Conservation (phyloP, 2,329 filamentous ascomycete genomes). For the Stachybotrys chartarum region DNA sequence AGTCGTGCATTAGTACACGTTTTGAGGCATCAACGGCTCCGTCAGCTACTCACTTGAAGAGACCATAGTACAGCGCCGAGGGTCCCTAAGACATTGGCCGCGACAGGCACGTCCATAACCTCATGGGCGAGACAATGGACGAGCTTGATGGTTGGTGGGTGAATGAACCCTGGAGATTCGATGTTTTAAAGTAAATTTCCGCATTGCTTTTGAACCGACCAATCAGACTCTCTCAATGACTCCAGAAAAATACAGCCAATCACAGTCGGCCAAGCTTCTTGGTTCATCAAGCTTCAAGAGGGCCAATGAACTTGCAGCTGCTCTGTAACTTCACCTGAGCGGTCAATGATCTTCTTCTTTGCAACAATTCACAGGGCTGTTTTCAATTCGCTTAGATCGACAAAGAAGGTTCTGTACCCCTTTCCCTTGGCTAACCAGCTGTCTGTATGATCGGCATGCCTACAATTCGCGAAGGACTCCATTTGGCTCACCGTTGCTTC, state of each 20-base stretch:
- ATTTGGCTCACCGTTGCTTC: no score
- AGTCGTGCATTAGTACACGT: neutral
- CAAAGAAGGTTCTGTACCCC: no score
- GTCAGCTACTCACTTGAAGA: slow-evolving; percentile 4
- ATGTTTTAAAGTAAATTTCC: neutral
- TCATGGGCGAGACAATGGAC: neutral
- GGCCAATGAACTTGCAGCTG: no score
- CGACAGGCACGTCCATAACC: slow-evolving; percentile 8
- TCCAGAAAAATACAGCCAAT: neutral
- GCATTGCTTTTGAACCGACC: neutral
- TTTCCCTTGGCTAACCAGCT: no score
- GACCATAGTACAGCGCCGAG: slow-evolving; percentile 10
- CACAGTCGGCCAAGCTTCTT: neutral
- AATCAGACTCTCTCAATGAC: neutral
- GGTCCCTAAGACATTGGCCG: slow-evolving; percentile 11
- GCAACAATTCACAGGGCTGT: no score
- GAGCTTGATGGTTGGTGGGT: neutral
- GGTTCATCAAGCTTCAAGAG: no score
- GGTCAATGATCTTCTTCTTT: no score
- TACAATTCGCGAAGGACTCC: no score
- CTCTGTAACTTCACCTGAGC: no score
- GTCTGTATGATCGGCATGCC: no score
- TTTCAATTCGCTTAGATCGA: no score
- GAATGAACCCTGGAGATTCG: neutral
- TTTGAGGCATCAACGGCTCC: neutral